Conservation (phyloP, 2,329 filamentous ascomycete species). For the Emergomyces africanus region DNA sequence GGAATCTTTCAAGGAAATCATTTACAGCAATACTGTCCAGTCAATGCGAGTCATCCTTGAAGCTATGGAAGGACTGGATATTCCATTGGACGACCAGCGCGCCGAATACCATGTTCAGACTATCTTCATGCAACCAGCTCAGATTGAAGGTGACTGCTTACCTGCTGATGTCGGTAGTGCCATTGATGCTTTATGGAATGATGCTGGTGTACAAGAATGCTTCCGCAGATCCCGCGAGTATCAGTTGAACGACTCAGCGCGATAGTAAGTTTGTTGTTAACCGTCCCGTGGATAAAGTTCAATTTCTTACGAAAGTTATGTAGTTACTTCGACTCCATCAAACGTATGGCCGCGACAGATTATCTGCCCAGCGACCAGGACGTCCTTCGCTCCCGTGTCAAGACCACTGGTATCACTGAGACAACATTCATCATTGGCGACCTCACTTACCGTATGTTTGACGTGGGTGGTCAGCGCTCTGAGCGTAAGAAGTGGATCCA, state of each 20-base stretch:
- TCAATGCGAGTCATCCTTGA: slow-evolving; percentile 59
- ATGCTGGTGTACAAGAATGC: slow-evolving; percentile 83
- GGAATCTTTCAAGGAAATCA: slow-evolving; percentile 59
- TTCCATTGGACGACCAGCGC: slow-evolving; percentile 79
- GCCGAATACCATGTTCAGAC: slow-evolving; percentile 97
- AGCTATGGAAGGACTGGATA: slow-evolving; percentile 55
- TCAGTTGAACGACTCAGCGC: slow-evolving; percentile 88
- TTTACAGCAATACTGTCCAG: slow-evolving; percentile 59
- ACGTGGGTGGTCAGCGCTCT: slow-evolving; percentile 88
- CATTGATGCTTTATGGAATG: slow-evolving; percentile 86
- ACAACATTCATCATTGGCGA: slow-evolving; percentile 93
- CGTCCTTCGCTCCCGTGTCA: slow-evolving; percentile 88
- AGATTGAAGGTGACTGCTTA: slow-evolving; percentile 89
- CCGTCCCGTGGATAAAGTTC: not conserved
- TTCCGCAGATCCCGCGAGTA: slow-evolving; percentile 95
- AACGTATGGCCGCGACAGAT: slow-evolving; percentile 77
- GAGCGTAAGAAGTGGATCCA: slow-evolving; percentile 99
- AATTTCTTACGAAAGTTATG: slow-evolving; percentile 22
- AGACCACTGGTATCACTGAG: slow-evolving; percentile 95
- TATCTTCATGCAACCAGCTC: slow-evolving; percentile 95
- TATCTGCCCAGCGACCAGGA: slow-evolving; percentile 95
- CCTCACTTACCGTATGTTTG: slow-evolving; percentile 93
- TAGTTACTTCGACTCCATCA: slow-evolving; percentile 93
- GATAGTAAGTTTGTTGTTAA: slow-evolving; percentile 58
- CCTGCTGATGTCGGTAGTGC: slow-evolving; percentile 90